Evolutionary conservation across 2,329 filamentous ascomycete species (phyloP), one percentile per base, ranked within the genome.

Genomic region (Ceratocystis harringtonii): DNA sequence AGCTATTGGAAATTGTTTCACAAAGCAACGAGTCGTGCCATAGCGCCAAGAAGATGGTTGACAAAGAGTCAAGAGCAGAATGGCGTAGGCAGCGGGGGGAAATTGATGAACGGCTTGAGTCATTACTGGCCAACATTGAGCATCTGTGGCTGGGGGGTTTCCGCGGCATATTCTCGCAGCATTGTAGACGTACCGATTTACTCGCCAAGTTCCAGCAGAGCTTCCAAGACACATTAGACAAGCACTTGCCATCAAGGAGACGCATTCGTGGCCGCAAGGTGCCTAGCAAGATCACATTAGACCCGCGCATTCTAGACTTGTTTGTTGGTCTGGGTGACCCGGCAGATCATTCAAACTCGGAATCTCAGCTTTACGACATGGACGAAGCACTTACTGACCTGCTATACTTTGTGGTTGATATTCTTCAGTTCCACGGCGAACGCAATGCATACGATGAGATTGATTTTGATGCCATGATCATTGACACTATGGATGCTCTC

Each of bases 391-490:
- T 99, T n/a, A 90, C 87, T 70, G 94, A 99, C 73, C 78, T 99
- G 32, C 81, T 99, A 2, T 97, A 96, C 76, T 97, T 97, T 72
- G 89, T 97, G 0, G 87, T 99, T 5, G 94, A 99, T 71, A 92
- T 97, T 63, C 79, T 99, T 2, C 94, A 97, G 73, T 97, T 99
- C 74, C 90, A 96, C 70, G 94, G 94, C 17, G 95, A 99, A 76
- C 84, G 86, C 61, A 99, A 97, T 72, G 94, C 95, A 0, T 96
- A 96, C 75, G 94, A 99, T 70, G 94, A 99, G 76, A 89, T 99
- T 68, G 92, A 97, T 74, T 95, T 97, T 72, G 94, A 99, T 69
- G 78, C 81, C 70, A 95, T 99, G 84, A 85, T 92, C 4, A 81
- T 97, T 48, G 91, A 96, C 70, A 90, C 89, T 0, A 82, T 90